These are phyloP conservation scores for Cystofilobasidium macerans DNA, from an alignment of 768 basidiomycete genomes.

Conservation along the genomic window DNA sequence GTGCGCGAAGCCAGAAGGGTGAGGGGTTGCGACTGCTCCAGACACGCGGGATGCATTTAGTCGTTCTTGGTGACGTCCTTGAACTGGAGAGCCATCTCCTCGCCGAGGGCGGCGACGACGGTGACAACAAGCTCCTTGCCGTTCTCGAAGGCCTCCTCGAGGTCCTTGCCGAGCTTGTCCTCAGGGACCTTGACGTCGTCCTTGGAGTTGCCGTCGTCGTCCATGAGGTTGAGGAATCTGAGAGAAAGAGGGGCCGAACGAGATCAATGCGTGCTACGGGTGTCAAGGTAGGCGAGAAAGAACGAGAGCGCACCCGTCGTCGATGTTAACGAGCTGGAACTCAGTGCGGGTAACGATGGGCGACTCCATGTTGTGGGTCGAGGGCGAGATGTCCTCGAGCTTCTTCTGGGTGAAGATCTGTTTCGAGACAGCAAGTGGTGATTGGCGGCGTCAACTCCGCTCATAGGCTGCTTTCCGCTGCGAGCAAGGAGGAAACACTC, in stretches of 20 bases:
- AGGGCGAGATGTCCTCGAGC: constrained; percentile 55
- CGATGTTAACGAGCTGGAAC: constrained; percentile 85
- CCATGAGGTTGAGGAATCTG: constrained; percentile 90
- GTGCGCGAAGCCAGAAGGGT: no score
- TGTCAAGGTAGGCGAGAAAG: background rate
- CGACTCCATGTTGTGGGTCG: constrained; percentile 96
- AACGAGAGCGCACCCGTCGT: constrained; percentile 46
- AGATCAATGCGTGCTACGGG: background rate
- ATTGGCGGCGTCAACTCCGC: no score
- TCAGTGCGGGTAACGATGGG: constrained; percentile 67
- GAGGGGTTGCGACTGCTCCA: background rate
- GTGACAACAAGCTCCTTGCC: constrained; percentile 40
- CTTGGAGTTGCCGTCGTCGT: constrained; percentile 62
- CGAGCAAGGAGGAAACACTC: constrained; percentile 39
- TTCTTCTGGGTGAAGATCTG: constrained; percentile 99
- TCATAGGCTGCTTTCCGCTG: no score
- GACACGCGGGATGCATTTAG: background rate
- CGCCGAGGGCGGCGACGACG: constrained; percentile 22
- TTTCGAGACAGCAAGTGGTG: background rate
- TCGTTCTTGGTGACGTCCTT: constrained; percentile 26
- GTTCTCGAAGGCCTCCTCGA: constrained; percentile 59
- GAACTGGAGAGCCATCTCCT: constrained; percentile 26
- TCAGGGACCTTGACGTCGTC: constrained; percentile 94
- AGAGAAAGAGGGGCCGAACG: no score
- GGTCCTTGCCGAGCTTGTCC: constrained; percentile 61